A percentile compares a stretch with the other conserved stretches of the same genome.
These are phyloP conservation scores for Saturnispora zaruensis DNA, from an alignment of 805 yeast species.

Conservation along the genomic window DNA sequence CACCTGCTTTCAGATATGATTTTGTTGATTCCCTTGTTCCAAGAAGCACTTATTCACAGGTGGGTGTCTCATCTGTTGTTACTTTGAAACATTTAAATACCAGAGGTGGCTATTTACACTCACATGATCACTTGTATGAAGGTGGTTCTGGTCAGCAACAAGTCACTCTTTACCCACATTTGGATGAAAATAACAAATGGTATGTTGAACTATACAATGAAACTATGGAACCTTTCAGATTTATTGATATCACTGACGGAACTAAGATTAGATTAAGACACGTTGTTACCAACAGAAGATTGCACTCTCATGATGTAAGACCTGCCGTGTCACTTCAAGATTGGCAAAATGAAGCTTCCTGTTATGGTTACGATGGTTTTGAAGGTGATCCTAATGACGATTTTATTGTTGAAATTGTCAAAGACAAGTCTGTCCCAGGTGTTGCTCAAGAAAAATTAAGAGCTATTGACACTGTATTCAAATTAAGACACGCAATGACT, in stretches of 20 bases:
- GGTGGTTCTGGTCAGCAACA: conserved; percentile 83
- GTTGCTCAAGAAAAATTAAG: conserved; percentile 47
- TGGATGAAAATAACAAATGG: conserved; percentile 71
- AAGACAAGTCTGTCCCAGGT: conserved; percentile 40
- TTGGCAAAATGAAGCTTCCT: conserved; percentile 77
- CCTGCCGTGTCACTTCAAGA: conserved; percentile 69
- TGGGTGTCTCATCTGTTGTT: conserved; percentile 63
- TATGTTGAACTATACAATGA: conserved; percentile 57
- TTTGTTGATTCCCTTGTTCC: conserved; percentile 57
- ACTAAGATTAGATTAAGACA: conserved; percentile 65
- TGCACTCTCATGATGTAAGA: conserved; percentile 78
- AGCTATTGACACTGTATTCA: conserved; percentile 62
- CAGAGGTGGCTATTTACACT: conserved; percentile 74
- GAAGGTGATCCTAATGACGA: conserved; percentile 82
- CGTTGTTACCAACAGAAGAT: conserved; percentile 47
- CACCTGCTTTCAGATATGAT: conserved; percentile 62
- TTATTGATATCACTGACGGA: conserved; percentile 58
- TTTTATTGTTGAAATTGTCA: conserved; percentile 65
- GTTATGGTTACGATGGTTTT: conserved; percentile 71
- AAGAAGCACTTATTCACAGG: conserved; percentile 47
- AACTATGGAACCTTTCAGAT: conserved; percentile 45
- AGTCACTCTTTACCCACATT: conserved; percentile 69
- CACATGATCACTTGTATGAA: conserved; percentile 64
- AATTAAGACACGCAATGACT: conserved; percentile 71
- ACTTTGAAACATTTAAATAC: conserved; percentile 63